Base-by-base conservation (phyloP, 2,329 filamentous ascomycete species). In the Chrysosporium queenslandicum region DNA sequence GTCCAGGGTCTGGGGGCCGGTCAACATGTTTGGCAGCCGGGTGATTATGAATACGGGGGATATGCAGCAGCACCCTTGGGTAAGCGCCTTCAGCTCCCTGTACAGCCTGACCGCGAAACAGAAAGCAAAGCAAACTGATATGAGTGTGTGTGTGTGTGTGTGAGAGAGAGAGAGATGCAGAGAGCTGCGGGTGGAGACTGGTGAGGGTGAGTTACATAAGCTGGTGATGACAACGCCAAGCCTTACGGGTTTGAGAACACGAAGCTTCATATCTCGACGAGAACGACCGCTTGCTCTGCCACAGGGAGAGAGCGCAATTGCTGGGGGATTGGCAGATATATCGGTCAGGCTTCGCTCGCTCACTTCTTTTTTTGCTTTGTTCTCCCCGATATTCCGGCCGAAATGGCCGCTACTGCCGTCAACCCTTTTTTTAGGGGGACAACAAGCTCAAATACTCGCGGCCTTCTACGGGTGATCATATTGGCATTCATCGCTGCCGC, bases 401-500 rank as follows among this genome's bases (percentile, higher is more conserved):
- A 32, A 42, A 58, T 58, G 57, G 55, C 56, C 56, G 46, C 36
- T 21, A 63, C 68, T 64, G 64, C 69, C 59, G 60, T 80, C 65
- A 74, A 76, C 60, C 69, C 75, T 63, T 77, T 92, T 67, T 79
- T 88, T 67, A 82, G 87, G 75, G 86, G 87, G 68, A 84, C 82
- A 67, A 86, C 84, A 62, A 83, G 83, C 64, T 80, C 83, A 71
- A 96, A 83, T 70, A 87, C 87, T 58, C 83, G 90, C 69, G 85
- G 87, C 59, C 73, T 97, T 64, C 77, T 98, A 59, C 83, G 90
- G 67, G 82, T 96, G 62, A 78, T 94, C 65, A 98, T 98, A 73
- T 82, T 98, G 63, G 79, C 77, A 65, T 81, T 91, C 66, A 96
- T 98, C 71, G 92, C 92, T 59, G 89, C 81, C 54, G 90, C 92